Percentiles rank a stretch among this genome's conserved stretches.
These are phyloP conservation scores for Picea abies DNA, from an alignment of 83 land plant genomes.

Conservation along the genomic window DNA sequence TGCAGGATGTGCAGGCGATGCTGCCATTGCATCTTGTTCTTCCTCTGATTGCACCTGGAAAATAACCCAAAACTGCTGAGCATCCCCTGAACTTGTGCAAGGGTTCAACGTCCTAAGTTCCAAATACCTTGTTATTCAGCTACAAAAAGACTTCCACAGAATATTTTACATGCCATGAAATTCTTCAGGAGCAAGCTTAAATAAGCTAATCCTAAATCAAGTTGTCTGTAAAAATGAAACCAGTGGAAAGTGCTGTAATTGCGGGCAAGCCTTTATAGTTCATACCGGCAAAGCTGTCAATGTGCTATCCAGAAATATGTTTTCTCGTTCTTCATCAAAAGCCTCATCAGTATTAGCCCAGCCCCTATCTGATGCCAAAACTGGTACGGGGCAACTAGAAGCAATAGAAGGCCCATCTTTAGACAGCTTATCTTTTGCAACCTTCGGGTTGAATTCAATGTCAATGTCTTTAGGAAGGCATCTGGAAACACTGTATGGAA, in stretches of 20 bases:
- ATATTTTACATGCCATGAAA: neutral
- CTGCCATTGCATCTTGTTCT: conserved; percentile 82
- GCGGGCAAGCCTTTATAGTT: neutral
- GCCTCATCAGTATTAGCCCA: conserved; percentile 29
- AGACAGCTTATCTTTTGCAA: conserved; percentile 21
- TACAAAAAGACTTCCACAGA: neutral
- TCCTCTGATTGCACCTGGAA: conserved; percentile 80
- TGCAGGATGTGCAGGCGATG: conserved; percentile 92
- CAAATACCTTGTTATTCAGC: neutral
- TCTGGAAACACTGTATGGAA: conserved; percentile 22
- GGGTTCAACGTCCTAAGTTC: neutral
- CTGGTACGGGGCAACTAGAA: conserved; percentile 39
- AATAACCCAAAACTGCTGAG: neutral
- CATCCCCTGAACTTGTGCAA: neutral
- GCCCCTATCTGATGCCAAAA: conserved; percentile 41
- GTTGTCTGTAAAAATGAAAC: conserved; percentile 11
- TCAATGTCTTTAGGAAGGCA: conserved; percentile 43
- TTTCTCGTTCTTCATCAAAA: conserved; percentile 21
- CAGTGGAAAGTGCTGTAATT: neutral
- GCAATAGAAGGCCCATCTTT: conserved; percentile 31
- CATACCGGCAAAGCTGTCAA: conserved; percentile 56
- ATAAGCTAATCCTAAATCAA: conserved; percentile 3
- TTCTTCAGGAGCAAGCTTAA: neutral
- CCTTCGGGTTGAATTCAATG: conserved; percentile 18
- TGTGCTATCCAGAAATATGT: conserved; percentile 33